phyloP scores from a whole-genome alignment of 1,139 yeast genomes.

The Pneumocystis oryctolagi region DNA sequence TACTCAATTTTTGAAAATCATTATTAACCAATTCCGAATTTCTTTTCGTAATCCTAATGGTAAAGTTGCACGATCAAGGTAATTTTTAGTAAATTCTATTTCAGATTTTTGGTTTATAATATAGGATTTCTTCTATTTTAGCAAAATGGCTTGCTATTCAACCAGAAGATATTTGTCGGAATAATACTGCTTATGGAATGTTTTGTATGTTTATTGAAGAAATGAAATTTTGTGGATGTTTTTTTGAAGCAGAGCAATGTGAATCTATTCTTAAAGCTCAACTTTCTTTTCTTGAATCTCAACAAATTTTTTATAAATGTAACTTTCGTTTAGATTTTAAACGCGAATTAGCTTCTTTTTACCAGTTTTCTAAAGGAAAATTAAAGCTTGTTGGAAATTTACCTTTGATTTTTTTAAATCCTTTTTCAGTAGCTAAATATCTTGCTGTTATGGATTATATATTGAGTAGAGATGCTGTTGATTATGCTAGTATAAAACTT shows the following conservation, averaged over 20 bases:
- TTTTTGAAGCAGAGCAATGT: neutral
- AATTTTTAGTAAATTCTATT: neutral
- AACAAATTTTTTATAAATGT: neutral
- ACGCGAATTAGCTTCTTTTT: neutral
- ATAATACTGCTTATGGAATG: neutral
- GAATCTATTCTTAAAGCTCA: neutral
- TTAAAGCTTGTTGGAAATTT: neutral
- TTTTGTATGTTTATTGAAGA: neutral
- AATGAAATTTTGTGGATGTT: neutral
- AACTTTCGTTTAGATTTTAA: neutral
- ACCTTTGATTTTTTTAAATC: neutral
- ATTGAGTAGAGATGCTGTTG: neutral
- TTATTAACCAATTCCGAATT: neutral
- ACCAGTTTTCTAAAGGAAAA: neutral
- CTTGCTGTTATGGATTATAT: conserved; percentile 1
- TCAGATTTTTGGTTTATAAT: neutral
- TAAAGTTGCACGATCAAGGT: neutral
- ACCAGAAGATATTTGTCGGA: neutral
- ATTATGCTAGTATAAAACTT: neutral
- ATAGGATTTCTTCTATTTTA: neutral
- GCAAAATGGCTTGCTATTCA: neutral
- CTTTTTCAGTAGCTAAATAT: neutral
- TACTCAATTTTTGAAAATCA: neutral
- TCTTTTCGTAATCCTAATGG: neutral
- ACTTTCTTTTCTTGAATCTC: neutral